Evolutionary conservation across 352 stramenopile species (phyloP).

Genomic region (Plasmopara viticola): DNA sequence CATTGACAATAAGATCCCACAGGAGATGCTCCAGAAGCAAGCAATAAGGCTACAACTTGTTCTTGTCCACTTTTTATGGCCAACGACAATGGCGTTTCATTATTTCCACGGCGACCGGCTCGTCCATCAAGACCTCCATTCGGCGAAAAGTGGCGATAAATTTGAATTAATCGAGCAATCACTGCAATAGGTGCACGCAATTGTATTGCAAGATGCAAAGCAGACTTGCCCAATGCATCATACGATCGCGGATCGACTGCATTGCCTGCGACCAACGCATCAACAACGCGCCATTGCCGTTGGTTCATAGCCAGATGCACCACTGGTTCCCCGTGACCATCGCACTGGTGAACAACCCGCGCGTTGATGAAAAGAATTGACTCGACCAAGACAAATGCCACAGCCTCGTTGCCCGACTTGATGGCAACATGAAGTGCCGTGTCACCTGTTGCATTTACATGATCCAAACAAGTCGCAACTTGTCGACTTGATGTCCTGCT

Average conservation of each 20-base stretch:
- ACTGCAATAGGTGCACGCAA: constrained; percentile 38
- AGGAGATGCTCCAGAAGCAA: constrained; percentile 33
- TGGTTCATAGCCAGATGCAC: constrained; percentile 56
- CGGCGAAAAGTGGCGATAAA: constrained; percentile 30
- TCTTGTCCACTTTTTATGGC: constrained; percentile 48
- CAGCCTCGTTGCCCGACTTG: constrained; percentile 29
- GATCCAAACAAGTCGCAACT: constrained; percentile 42
- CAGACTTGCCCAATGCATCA: constrained; percentile 43
- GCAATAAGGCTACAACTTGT: constrained; percentile 40
- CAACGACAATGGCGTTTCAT: constrained; percentile 57
- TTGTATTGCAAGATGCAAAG: constrained; percentile 63
- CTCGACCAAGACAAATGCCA: constrained; percentile 43
- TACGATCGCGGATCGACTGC: constrained; percentile 39
- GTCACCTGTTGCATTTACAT: constrained; percentile 56
- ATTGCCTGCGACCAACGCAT: constrained; percentile 35
- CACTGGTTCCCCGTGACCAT: constrained; percentile 42
- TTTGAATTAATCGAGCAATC: constrained; percentile 39
- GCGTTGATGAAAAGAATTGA: constrained; percentile 26
- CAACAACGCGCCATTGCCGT: constrained; percentile 59
- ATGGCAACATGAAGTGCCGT: constrained; percentile 68
- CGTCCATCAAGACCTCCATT: constrained; percentile 21
- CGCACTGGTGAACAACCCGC: constrained; percentile 36
- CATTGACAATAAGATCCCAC: constrained; percentile 23
- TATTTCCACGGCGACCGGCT: constrained; percentile 25
- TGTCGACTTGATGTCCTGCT: constrained; percentile 18